Evolutionary conservation across 1,284 basidiomycete species (phyloP).

Genomic region (Moesziomyces parantarcticus): DNA sequence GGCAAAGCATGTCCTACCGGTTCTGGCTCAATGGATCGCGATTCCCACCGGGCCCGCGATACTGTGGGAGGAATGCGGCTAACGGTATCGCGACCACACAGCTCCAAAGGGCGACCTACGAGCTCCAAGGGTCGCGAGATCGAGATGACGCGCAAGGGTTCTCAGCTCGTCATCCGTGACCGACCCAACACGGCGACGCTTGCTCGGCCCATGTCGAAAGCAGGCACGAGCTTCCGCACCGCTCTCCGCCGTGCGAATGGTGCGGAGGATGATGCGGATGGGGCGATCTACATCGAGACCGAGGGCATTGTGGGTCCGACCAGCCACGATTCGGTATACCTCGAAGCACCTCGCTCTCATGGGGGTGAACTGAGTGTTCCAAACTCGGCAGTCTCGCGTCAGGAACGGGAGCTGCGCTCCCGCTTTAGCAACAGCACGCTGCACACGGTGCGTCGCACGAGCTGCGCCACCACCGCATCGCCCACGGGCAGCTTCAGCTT

Average conservation of each 20-base stretch:
- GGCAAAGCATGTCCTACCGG: not conserved
- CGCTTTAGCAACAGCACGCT: constrained; percentile 28
- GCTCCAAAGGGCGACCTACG: constrained; percentile 6
- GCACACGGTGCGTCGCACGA: not conserved
- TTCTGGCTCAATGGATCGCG: not conserved
- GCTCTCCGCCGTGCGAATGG: constrained; percentile 9
- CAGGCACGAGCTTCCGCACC: constrained; percentile 12
- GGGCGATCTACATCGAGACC: constrained; percentile 33
- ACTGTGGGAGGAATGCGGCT: not conserved
- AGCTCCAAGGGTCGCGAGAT: constrained; percentile 22
- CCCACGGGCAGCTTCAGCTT: constrained; percentile 35
- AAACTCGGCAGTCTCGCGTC: not conserved
- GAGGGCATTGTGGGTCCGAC: constrained; percentile 12
- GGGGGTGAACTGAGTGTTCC: constrained; percentile 1
- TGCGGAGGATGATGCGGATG: constrained; percentile 1
- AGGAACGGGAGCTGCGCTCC: constrained; percentile 7
- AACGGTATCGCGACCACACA: not conserved
- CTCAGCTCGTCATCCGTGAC: constrained; percentile 26
- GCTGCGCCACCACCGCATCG: constrained; percentile 9
- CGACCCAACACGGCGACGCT: constrained; percentile 9
- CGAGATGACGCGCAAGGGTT: constrained; percentile 34
- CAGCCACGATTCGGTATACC: not conserved
- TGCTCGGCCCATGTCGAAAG: constrained; percentile 16
- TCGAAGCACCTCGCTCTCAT: not conserved
- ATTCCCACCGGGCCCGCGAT: not conserved